Conservation (phyloP, 2,329 filamentous ascomycete species). For the Penicillium sp. region DNA sequence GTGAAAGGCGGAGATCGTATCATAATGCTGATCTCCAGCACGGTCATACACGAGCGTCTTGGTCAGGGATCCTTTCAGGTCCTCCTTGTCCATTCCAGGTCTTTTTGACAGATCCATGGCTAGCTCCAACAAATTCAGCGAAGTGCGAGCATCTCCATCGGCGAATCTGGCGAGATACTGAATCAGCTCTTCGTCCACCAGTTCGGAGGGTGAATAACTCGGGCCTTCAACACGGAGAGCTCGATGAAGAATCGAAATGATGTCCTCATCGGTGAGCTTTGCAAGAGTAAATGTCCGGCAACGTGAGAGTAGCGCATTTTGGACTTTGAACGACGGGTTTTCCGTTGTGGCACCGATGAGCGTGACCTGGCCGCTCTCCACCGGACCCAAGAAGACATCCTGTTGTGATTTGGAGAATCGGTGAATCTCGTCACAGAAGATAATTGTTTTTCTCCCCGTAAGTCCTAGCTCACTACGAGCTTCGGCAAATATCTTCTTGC, state of each 20-base stretch:
- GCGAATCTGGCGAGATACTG: slow-evolving; percentile 80
- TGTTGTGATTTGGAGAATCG: slow-evolving; percentile 89
- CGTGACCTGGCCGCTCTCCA: slow-evolving; percentile 86
- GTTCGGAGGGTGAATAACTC: slow-evolving; percentile 46
- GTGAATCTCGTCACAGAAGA: slow-evolving; percentile 98
- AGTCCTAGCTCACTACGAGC: slow-evolving; percentile 75
- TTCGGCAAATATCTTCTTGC: slow-evolving; percentile 86
- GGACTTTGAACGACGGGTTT: slow-evolving; percentile 92
- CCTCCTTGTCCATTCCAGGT: slow-evolving; percentile 65
- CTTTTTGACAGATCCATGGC: slow-evolving; percentile 72
- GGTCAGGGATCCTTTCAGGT: slow-evolving; percentile 78
- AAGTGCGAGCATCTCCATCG: slow-evolving; percentile 89
- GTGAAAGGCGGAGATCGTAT: slow-evolving; percentile 95
- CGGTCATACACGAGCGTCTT: slow-evolving; percentile 94
- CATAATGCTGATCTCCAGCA: slow-evolving; percentile 94
- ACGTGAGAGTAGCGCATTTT: slow-evolving; percentile 79
- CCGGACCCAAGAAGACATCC: slow-evolving; percentile 88
- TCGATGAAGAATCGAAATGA: slow-evolving; percentile 71
- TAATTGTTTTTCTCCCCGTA: slow-evolving; percentile 86
- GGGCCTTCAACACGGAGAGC: slow-evolving; percentile 65
- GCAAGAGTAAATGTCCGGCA: slow-evolving; percentile 87
- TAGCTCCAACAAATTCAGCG: slow-evolving; percentile 86
- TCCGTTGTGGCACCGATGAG: slow-evolving; percentile 95
- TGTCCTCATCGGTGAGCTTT: slow-evolving; percentile 69
- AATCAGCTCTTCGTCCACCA: slow-evolving; percentile 76